Base-by-base conservation (phyloP, 441 rosid genomes). In the Euphorbia celastroides region DNA sequence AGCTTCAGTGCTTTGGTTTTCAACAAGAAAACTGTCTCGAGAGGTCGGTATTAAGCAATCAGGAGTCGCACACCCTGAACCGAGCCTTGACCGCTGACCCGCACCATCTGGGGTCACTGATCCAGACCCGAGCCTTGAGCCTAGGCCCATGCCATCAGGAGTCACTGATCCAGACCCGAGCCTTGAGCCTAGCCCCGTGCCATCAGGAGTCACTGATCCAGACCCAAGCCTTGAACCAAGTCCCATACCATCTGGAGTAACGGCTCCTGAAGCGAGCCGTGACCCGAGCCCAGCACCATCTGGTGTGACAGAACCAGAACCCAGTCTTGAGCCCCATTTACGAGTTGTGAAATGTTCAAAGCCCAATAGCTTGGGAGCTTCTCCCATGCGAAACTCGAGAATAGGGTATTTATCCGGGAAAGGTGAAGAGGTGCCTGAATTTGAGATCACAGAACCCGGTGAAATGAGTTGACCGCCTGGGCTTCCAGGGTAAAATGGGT, bases 401-500 rank as follows among this genome's bases (percentile, higher is more conserved):
- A 89, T 82, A 61, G 71, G 76, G 17, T 71, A 50, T 56, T 75
- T 77, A 62, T 92, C 96, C n/a, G 90, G 90, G 50, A 93, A 88
- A 65, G 98, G 98, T 71, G 98, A 90, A 23, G 97, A 82, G 8
- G 93, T 81, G 64, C 95, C 96, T 25, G 98, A 93, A 61, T 87
- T 86, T 5, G 98, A 90, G 67, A 88, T 78, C 66, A 84, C 94
- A 0, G 98, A 93, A 77, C 96, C 80, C 2, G 98, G 98, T 5
- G 98, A 93, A 57, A 90, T 85, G 65, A 90, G 81, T 64, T 86
- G 86, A 71, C 95, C 94, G 60, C 87, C 81, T n/a, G 98, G 97
- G 74, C 97, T 90, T 74, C 98, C 98, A 63, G 98, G 98, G 78
- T 91, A 82, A 66, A 93, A 81, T 52, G 87, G 97, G 64, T 93